A percentile compares a stretch with the other conserved stretches of the same genome.
These are phyloP conservation scores for Eucalyptus marginata DNA, from an alignment of 345 rosid species.

Conservation along the genomic window DNA sequence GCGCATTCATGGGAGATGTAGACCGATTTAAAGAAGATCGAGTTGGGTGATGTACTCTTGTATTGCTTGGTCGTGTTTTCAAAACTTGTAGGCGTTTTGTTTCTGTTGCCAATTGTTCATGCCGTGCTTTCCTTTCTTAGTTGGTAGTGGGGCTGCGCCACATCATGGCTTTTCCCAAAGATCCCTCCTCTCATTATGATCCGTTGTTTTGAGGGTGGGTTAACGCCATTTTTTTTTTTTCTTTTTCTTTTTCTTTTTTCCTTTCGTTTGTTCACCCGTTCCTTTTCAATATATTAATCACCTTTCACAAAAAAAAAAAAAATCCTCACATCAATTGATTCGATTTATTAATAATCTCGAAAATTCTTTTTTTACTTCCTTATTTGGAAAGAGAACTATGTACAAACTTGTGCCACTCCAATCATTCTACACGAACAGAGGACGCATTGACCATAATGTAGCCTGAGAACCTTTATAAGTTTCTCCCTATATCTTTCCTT, in stretches of 20 bases:
- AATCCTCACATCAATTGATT: neutral
- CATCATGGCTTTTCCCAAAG: too few relatives aligned
- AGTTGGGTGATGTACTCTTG: neutral
- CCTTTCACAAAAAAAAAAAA: too few relatives aligned
- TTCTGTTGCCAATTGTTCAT: too few relatives aligned
- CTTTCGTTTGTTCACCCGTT: too few relatives aligned
- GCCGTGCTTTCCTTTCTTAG: too few relatives aligned
- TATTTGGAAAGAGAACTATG: neutral
- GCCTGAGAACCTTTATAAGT: neutral
- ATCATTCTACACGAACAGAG: neutral
- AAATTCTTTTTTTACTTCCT: neutral
- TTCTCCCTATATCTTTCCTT: neutral
- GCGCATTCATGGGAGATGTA: neutral
- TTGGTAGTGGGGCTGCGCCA: too few relatives aligned
- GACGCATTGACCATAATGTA: neutral
- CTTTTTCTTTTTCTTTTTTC: too few relatives aligned
- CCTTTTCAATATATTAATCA: too few relatives aligned
- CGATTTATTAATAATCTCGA: neutral
- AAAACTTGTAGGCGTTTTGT: too few relatives aligned
- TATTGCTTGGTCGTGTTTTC: neutral
- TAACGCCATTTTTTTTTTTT: too few relatives aligned
- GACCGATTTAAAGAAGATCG: neutral
- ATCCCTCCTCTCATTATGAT: too few relatives aligned
- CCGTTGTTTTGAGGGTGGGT: too few relatives aligned
- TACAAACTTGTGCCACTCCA: neutral